Base-by-base conservation (phyloP, 768 basidiomycete genomes). In the Mycena pura region DNA sequence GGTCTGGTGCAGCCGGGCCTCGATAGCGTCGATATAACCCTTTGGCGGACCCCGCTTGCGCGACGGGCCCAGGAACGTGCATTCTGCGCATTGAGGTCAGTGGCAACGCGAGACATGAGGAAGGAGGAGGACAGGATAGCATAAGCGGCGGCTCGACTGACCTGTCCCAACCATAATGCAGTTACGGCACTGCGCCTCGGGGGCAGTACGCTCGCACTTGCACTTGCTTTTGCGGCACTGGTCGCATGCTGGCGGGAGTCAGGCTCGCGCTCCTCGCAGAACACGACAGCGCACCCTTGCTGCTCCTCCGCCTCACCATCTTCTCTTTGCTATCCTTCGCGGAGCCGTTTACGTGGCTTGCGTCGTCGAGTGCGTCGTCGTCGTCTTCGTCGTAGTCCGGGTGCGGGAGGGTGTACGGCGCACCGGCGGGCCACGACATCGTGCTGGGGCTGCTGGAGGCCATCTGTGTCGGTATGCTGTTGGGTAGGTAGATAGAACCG, bases 1-100 rank as follows among this genome's bases (percentile, higher is more conserved):
- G 17, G 93, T 92, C 70, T 96, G 92, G 67, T 96, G 95, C 6
- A 96, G 78, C 14, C 93, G 86, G 14, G 91, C 91, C 75, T 96
- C 94, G 67, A 96, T 94, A 27, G 93, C 93, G 69, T 96, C 93
- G 70, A 96, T 95, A 79, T 96, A 96, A 1, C 94, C 94, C 70
- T 93, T 93, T n/a, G 92, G 91, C 3, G 91, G 91, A 2, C 93
- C 93, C 65, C 93, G 89, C 71, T 91, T 91, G 66, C 89, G 84
- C 13, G 90, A 91, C 8, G 90, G 90, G 3, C 89, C 89, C 38
- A 92, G 80, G 74, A 90, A 92, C 0, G 91, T 91, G 70, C 90
- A 92, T 19, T 85, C 89, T 91, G 70, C 3, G 8, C n/a, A 47
- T 22, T 44, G 8, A n/a, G n/a, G n/a, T n/a, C n/a, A n/a, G n/a